Evolutionary conservation across 2,329 filamentous ascomycete genomes (phyloP).

Genomic region (Lachnellula subtilissima): DNA sequence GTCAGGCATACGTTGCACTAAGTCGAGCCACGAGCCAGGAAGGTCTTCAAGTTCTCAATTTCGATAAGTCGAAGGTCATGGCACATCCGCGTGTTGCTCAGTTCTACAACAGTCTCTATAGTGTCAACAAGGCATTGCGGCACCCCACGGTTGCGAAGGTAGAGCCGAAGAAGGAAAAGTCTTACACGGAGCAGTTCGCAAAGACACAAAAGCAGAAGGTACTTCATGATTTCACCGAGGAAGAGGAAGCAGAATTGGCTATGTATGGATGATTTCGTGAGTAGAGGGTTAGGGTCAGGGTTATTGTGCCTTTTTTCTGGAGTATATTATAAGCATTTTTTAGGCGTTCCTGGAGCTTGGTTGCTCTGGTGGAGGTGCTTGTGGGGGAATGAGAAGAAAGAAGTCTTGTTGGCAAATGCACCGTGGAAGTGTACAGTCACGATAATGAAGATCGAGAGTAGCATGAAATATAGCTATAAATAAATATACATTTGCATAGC

Average conservation of each 20-base stretch:
- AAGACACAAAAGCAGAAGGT: slow-evolving; percentile 5
- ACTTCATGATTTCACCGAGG: slow-evolving; percentile 38
- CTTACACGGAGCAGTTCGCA: slow-evolving; percentile 20
- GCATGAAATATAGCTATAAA: neutral
- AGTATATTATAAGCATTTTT: slow-evolving; percentile 3
- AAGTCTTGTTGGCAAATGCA: neutral
- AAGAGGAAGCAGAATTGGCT: slow-evolving; percentile 44
- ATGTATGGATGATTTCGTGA: slow-evolving; percentile 37
- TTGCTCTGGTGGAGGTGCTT: neutral
- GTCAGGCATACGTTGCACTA: slow-evolving; percentile 93
- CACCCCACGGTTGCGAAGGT: slow-evolving; percentile 27
- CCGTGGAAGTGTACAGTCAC: neutral
- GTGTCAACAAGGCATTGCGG: slow-evolving; percentile 52
- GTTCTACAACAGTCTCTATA: slow-evolving; percentile 81
- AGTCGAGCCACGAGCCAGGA: slow-evolving; percentile 85
- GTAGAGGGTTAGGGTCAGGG: neutral
- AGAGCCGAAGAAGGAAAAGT: slow-evolving; percentile 12
- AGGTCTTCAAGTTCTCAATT: slow-evolving; percentile 82
- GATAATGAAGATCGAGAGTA: neutral
- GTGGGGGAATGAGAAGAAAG: neutral
- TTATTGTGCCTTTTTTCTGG: neutral
- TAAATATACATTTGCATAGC: neutral
- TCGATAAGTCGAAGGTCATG: slow-evolving; percentile 88
- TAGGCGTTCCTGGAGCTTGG: slow-evolving; percentile 3
- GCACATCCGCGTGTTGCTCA: slow-evolving; percentile 80